phyloP scores from a whole-genome alignment of 257 asterid genomes.

The Fraxinus excelsior region DNA sequence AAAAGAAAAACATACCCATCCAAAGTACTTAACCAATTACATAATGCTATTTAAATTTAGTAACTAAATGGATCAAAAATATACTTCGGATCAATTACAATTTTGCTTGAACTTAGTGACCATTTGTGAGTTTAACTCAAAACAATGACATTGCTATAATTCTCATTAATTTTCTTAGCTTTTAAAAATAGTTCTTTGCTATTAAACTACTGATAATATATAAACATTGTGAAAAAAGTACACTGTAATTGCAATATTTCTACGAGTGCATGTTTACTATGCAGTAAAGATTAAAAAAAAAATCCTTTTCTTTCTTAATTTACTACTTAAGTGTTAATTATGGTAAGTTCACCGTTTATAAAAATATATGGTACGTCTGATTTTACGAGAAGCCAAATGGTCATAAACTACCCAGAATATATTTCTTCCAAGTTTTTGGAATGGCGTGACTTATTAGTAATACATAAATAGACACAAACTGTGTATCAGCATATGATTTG shows the following conservation, averaged over 20 bases:
- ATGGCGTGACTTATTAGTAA: too few relatives aligned
- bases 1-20: constrained; percentile 53
- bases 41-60: background rate
- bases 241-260: background rate
- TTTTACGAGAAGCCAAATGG: too few relatives aligned
- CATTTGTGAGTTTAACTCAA: background rate
- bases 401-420: too few relatives aligned
- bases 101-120: background rate
- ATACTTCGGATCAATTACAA: background rate
- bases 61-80: background rate
- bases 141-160: background rate
- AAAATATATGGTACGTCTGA: too few relatives aligned
- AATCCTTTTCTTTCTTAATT: too few relatives aligned
- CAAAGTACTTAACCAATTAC: constrained; percentile 30
- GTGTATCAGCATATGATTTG: too few relatives aligned
- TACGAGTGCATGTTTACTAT: background rate
- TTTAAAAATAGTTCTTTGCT: background rate
- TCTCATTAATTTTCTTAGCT: background rate
- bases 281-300: too few relatives aligned
- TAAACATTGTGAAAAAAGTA: background rate
- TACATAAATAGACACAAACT: too few relatives aligned
- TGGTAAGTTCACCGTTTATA: too few relatives aligned
- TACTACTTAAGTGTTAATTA: too few relatives aligned
- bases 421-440: too few relatives aligned
- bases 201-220: background rate